Conservation (phyloP, 2,329 filamentous ascomycete genomes). For the Daldinia eschscholtzii region DNA sequence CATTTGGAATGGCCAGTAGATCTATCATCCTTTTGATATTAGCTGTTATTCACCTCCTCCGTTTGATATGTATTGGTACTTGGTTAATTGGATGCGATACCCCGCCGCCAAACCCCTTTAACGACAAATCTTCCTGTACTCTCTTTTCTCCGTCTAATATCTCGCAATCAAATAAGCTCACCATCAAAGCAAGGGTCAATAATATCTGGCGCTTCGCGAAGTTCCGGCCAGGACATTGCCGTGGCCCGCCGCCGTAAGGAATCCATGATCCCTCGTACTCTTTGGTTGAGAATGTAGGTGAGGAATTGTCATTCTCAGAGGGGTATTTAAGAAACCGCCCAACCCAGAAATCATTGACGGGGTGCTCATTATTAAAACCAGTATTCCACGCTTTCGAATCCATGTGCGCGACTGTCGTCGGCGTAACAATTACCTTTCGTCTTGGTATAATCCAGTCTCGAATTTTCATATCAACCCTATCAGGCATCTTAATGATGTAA, state of each 20-base stretch:
- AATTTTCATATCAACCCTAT: slow-evolving; percentile 44
- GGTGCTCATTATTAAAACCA: slow-evolving; percentile 43
- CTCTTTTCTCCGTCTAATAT: slow-evolving; percentile 41
- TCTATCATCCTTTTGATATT: neutral
- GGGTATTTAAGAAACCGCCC: slow-evolving; percentile 46
- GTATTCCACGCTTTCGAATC: slow-evolving; percentile 46
- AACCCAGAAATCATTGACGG: slow-evolving; percentile 48
- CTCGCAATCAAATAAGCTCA: slow-evolving; percentile 48
- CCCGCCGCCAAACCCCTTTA: slow-evolving; percentile 49
- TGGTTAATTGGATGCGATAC: slow-evolving; percentile 46
- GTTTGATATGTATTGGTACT: slow-evolving; percentile 31
- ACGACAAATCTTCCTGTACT: slow-evolving; percentile 46
- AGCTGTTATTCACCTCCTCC: neutral
- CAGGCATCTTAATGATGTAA: slow-evolving; percentile 49
- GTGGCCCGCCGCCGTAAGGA: slow-evolving; percentile 49
- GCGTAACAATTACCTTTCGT: slow-evolving; percentile 44
- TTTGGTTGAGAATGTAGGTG: slow-evolving; percentile 46
- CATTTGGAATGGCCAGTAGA: neutral
- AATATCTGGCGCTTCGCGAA: slow-evolving; percentile 52
- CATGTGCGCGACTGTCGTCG: slow-evolving; percentile 51
- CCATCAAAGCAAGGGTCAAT: slow-evolving; percentile 41
- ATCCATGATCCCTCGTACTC: slow-evolving; percentile 51
- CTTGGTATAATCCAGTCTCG: slow-evolving; percentile 46
- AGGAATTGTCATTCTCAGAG: neutral
- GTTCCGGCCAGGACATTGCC: slow-evolving; percentile 49